Evolutionary conservation across 2,329 filamentous ascomycete genomes (phyloP), one percentile per base, ranked within the genome.

Genomic region (Cadophora malorum): DNA sequence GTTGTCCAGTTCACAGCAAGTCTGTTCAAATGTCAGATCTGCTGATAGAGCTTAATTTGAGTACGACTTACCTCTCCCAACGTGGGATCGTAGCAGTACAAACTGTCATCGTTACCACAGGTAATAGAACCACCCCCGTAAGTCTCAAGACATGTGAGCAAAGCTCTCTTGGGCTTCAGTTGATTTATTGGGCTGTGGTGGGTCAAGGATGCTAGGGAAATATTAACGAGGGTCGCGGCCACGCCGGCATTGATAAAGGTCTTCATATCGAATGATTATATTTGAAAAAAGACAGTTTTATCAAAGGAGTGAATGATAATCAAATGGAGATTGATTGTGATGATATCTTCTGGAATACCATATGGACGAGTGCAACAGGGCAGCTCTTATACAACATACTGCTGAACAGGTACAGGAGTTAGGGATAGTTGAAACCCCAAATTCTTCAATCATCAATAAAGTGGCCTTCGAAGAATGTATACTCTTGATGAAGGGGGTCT

Each of bases 51-150:
- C 5, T 47, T n/a, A 25, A 31, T 50, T 35, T 23, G 41, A 53
- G 28, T 4, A 50, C 16, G 52, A 56, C 56, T 10, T 59, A 71
- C 70, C 41, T 74, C 71, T 45, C 69, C 71, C 6, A 69, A 19
- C 2, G 65, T 67, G n/a, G 72, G 73, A 71, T 74, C 63, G 63
- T 73, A 74, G 45, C 71, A 73, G 50, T 58, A 74, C 47, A 45
- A 35, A 50, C 68, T 72, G 12, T 61, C 52, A 4, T 2, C 19
- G 12, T 63, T 45, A 23, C 69, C 72, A 56, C 68, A 74, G 0
- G 58, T 65, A 3, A 71, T 50, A 0, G 68, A 71, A 4, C 70
- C 71, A 10, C 50, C 62, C 8, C 72, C 71, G 10, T 69, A 74
- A 0, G 69, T 71, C 47, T 74, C 38, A 3, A 64, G 52, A 41